A percentile compares a stretch with the other conserved stretches of the same genome.
These are phyloP conservation scores for Magnusiomyces tetraspermus DNA, from an alignment of 1,139 yeast species.

Conservation along the genomic window DNA sequence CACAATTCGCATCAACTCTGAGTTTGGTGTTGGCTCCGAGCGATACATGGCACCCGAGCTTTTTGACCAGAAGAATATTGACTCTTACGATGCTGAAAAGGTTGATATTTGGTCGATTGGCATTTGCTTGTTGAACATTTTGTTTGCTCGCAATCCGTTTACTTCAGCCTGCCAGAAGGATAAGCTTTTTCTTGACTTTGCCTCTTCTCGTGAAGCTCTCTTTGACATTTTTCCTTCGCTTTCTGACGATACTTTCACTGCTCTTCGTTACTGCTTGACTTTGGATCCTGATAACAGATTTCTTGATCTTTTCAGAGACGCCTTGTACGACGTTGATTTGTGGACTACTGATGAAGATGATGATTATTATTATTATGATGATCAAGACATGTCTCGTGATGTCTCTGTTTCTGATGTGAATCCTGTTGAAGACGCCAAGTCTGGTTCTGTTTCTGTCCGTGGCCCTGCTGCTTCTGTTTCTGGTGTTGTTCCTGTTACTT, in stretches of 20 bases:
- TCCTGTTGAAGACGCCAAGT: no score
- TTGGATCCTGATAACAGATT: slow-evolving; percentile 84
- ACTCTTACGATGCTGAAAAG: slow-evolving; percentile 70
- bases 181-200: slow-evolving; percentile 78
- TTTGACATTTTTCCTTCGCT: slow-evolving; percentile 88
- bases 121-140: slow-evolving; percentile 70
- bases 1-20: slow-evolving; percentile 50
- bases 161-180: slow-evolving; percentile 73
- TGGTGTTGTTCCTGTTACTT: no score
- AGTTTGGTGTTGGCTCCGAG: slow-evolving; percentile 89
- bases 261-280: slow-evolving; percentile 65
- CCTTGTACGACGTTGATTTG: slow-evolving; percentile 49
- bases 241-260: slow-evolving; percentile 79
- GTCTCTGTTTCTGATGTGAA: slow-evolving; percentile 5
- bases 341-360: slow-evolving; percentile 88
- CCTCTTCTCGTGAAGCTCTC: slow-evolving; percentile 76
- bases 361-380: slow-evolving; percentile 39
- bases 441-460: not conserved
- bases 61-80: slow-evolving; percentile 41
- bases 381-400: slow-evolving; percentile 16
- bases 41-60: slow-evolving; percentile 97
- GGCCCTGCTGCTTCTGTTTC: not conserved
- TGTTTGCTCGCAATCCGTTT: slow-evolving; percentile 88
- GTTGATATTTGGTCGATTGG: slow-evolving; percentile 94
- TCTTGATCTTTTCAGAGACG: slow-evolving; percentile 48